A percentile compares a stretch with the other conserved stretches of the same genome.
Evolutionary conservation across 2,329 filamentous ascomycete species (phyloP).

Genomic region (Apiospora aurea): DNA sequence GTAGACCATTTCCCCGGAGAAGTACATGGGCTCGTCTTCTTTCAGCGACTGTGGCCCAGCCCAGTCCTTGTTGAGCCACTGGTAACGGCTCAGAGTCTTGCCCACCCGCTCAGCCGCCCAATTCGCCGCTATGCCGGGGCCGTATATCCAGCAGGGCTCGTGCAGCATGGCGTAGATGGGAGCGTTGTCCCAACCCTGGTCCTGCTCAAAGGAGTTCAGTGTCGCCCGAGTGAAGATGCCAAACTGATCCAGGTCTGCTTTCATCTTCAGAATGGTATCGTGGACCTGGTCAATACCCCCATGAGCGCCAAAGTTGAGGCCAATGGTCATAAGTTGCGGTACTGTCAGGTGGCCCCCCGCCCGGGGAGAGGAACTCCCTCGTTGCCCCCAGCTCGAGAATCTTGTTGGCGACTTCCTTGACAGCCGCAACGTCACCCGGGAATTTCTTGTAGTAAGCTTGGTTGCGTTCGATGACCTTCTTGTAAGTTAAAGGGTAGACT

Average conservation of each 20-base stretch:
- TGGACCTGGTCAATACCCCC: conserved; percentile 60
- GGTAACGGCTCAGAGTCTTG: conserved; percentile 52
- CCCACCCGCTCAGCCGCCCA: conserved; percentile 79
- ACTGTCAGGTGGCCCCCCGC: conserved; percentile 78
- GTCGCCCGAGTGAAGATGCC: conserved; percentile 78
- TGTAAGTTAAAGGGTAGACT: conserved; percentile 77
- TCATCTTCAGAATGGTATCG: conserved; percentile 72
- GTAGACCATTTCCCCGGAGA: conserved; percentile 94
- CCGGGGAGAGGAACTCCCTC: conserved; percentile 68
- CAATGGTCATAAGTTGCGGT: conserved; percentile 77
- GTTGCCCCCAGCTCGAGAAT: conserved; percentile 64
- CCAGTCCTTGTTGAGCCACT: conserved; percentile 57
- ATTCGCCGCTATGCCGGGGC: conserved; percentile 65
- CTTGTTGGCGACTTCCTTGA: conserved; percentile 71
- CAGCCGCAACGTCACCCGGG: conserved; percentile 75
- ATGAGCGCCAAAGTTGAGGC: conserved; percentile 74
- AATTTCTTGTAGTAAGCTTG: conserved; percentile 83
- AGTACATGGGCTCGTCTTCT: conserved; percentile 66
- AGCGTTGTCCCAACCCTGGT: conserved; percentile 74
- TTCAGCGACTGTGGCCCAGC: conserved; percentile 46
- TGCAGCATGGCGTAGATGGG: conserved; percentile 88
- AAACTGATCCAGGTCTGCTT: conserved; percentile 76
- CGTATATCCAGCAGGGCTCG: conserved; percentile 85
- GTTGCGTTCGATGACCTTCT: conserved; percentile 75
- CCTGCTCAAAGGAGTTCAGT: conserved; percentile 71